Evolutionary conservation across 164 flowering plant species (phyloP).

Genomic region (Nymphaea colorata): DNA sequence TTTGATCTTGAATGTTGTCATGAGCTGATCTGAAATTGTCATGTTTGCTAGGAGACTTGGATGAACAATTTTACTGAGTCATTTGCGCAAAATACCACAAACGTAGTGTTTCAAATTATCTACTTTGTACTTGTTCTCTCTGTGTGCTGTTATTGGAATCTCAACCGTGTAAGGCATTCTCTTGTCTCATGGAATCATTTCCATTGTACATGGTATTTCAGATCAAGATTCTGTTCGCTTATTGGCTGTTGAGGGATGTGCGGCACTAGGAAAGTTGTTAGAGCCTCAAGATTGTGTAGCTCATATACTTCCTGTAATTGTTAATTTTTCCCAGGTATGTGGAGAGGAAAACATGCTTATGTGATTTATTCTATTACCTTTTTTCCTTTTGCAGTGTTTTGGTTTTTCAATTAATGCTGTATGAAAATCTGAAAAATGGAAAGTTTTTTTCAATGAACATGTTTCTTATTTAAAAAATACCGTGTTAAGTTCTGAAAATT

Average conservation of each 20-base stretch:
- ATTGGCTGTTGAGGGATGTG: constrained; percentile 98
- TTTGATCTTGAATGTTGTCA: too few species aligned
- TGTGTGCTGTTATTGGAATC: background rate
- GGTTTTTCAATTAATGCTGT: too few species aligned
- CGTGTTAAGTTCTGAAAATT: too few species aligned
- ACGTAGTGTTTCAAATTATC: too few species aligned
- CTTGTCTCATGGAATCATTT: background rate
- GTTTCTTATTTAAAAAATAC: too few species aligned
- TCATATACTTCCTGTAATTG: constrained; percentile 93
- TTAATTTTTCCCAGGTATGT: constrained; percentile 89
- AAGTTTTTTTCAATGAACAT: too few species aligned
- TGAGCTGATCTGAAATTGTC: too few species aligned
- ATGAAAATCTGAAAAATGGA: too few species aligned
- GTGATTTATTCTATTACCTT: background rate
- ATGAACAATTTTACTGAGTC: too few species aligned
- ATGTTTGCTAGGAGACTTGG: too few species aligned
- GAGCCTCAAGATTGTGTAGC: constrained; percentile 92
- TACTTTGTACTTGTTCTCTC: background rate
- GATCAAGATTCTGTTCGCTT: constrained; percentile 98
- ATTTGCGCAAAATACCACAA: too few species aligned
- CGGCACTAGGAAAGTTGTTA: constrained; percentile 92
- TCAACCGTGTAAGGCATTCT: background rate
- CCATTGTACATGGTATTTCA: constrained; percentile 14
- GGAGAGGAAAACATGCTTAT: background rate
- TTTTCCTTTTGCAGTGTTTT: too few species aligned